Percentiles rank a stretch among this genome's conserved stretches.
phyloP scores from a whole-genome alignment of 768 basidiomycete genomes.

The Mycena maculata region DNA sequence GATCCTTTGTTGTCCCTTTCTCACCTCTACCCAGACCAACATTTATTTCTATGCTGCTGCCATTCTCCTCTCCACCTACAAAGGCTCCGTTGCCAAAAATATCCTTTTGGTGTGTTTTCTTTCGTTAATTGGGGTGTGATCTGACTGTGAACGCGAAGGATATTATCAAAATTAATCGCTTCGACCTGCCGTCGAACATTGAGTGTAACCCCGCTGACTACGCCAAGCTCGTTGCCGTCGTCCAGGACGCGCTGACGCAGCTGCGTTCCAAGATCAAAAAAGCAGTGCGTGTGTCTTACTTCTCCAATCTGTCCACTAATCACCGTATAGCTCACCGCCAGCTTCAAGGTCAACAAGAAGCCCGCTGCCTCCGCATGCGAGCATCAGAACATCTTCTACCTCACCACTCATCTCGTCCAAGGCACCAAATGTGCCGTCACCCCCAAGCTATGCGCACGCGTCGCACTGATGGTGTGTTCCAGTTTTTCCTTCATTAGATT shows the following conservation, averaged over 20 bases:
- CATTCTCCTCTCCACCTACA: constrained; percentile 6
- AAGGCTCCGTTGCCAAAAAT: background rate
- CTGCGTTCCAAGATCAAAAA: constrained; percentile 16
- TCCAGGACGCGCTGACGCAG: constrained; percentile 3
- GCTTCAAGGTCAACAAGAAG: constrained; percentile 10
- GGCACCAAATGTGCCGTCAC: constrained; percentile 11
- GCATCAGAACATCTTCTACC: constrained; percentile 8
- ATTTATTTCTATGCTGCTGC: background rate
- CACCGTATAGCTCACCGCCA: background rate
- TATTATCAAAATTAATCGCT: constrained; percentile 4
- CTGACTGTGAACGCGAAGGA: background rate
- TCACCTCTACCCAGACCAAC: background rate
- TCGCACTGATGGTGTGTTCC: constrained; percentile 5
- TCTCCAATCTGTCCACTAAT: background rate
- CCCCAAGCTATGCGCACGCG: background rate
- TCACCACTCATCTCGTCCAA: constrained; percentile 1
- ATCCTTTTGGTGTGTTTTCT: background rate
- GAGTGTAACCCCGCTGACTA: constrained; percentile 7
- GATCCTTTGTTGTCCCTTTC: background rate
- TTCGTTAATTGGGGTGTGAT: background rate
- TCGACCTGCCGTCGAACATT: background rate
- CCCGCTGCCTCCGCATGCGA: constrained; percentile 2
- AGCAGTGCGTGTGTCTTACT: constrained; percentile 9
- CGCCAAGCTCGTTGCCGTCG: background rate
- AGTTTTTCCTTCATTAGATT: background rate